phyloP scores from a whole-genome alignment of 2,329 filamentous ascomycete genomes.

The Trichoderma hamatum region DNA sequence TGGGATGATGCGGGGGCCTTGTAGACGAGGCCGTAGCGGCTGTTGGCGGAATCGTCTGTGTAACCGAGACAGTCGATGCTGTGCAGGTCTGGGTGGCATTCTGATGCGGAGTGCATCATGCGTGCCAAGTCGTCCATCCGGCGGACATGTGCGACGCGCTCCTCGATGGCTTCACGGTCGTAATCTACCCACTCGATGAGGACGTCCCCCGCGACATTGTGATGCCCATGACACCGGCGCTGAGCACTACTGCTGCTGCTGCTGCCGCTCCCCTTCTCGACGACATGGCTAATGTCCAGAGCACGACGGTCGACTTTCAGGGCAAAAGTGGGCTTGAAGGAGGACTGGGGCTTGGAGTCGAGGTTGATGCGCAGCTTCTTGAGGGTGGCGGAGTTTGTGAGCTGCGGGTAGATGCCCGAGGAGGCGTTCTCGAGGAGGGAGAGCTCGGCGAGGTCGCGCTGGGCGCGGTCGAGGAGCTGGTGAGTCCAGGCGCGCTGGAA shows the following conservation, averaged over 20 bases:
- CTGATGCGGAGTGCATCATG: conserved; percentile 51
- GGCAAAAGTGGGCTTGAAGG: conserved; percentile 48
- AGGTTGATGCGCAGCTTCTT: conserved; percentile 53
- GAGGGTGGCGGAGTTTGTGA: conserved; percentile 48
- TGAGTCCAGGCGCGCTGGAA: conserved; percentile 52
- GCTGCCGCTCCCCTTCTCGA: neutral
- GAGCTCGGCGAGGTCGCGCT: conserved; percentile 47
- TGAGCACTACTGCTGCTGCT: conserved; percentile 2
- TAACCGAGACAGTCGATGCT: conserved; percentile 53
- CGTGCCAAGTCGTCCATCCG: conserved; percentile 51
- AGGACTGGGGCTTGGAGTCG: conserved; percentile 44
- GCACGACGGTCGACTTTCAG: conserved; percentile 44
- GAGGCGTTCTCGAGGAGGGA: conserved; percentile 48
- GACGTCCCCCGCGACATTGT: conserved; percentile 42
- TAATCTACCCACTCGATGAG: conserved; percentile 52
- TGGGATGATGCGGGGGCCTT: conserved; percentile 42
- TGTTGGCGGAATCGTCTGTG: conserved; percentile 44
- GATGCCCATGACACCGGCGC: conserved; percentile 40
- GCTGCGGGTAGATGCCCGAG: conserved; percentile 46
- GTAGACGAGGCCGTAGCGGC: conserved; percentile 51
- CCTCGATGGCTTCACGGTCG: conserved; percentile 47
- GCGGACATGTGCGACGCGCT: conserved; percentile 48
- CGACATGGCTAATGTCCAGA: conserved; percentile 32
- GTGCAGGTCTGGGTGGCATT: conserved; percentile 50
- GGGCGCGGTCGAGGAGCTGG: conserved; percentile 50